Base-by-base conservation (phyloP, 345 rosid genomes). In the Eucalyptus brandiana region DNA sequence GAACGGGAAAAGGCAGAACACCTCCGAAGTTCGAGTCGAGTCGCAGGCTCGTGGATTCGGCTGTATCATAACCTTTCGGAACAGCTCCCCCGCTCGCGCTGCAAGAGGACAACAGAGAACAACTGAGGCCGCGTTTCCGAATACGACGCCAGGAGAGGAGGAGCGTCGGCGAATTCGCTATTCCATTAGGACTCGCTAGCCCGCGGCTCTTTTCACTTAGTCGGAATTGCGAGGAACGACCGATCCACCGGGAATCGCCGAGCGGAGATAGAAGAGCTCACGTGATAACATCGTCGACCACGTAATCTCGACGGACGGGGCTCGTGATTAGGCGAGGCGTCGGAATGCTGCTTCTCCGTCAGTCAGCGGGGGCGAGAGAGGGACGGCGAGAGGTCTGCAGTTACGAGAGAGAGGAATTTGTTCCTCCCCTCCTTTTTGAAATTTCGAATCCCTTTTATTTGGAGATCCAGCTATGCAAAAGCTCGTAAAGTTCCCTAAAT, bases 391-490 rank as follows among this genome's bases (percentile, higher is more conserved):
- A 86, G 56, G 12, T 51, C 24, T 45, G 56, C 45, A 80, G 88
- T 12, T 65, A 10, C 87, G 56, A 67, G 88, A n/a, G 44, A 53
- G 54, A 30, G 96, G 97, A 94, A 96, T 93, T 92, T 93, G 94
- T 94, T 92, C 95, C 81, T 86, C 86, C 90, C n/a, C 50, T 72
- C 86, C 85, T 9, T 40, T n/a, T 32, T 86, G 58, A 88, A 85
- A 42, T 32, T 37, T 42, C 24, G 13, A 49, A 44, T 16, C 40
- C 80, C 81, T 69, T 9, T 34, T 21, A 5, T 18, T 69, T 26
- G 23, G 12, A 16, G 80, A 69, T 18, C 11, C 42, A 18, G 42
- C 80, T 3, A 32, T 10, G 21, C 12, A 9, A 32, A 32, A 32
- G 19, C 80, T 69, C 12, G 24, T 32, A 40, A 18, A 16, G 32